phyloP scores from a whole-genome alignment of 441 rosid genomes.

The Raphanus hybrid region DNA sequence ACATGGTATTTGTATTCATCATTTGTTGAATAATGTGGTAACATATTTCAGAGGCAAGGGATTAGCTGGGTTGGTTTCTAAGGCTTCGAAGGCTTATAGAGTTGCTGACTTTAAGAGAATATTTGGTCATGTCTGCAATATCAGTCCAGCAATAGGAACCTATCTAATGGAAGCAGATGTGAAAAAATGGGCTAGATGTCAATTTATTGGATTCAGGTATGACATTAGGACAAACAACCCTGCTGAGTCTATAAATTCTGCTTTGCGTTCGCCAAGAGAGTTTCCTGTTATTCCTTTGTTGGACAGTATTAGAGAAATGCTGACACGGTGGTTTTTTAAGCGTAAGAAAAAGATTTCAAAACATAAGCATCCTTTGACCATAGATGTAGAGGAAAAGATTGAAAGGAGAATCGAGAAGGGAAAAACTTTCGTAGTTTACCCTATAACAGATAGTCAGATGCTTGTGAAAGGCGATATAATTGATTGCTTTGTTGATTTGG shows the following conservation, averaged over 20 bases:
- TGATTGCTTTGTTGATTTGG: neutral
- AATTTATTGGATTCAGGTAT: neutral
- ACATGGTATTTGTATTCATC: neutral
- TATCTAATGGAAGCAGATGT: neutral
- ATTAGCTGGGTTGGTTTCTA: neutral
- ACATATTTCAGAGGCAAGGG: neutral
- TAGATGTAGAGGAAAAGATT: neutral
- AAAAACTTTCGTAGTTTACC: neutral
- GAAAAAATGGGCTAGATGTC: neutral
- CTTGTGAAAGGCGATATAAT: neutral
- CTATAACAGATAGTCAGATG: neutral
- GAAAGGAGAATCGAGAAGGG: neutral
- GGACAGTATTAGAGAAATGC: neutral
- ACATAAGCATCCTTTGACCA: neutral
- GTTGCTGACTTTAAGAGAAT: neutral
- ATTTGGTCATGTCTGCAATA: neutral
- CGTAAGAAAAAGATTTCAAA: neutral
- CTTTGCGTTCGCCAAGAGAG: neutral
- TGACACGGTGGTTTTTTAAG: neutral
- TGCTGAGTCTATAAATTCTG: neutral
- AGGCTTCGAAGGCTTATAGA: neutral
- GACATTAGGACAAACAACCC: neutral
- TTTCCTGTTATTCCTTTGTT: neutral
- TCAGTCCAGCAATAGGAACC: neutral
- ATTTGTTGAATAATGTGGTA: neutral